Evolutionary conservation across 129 eudicot genomes (phyloP).

Genomic region (Flaveria sonorensis): DNA sequence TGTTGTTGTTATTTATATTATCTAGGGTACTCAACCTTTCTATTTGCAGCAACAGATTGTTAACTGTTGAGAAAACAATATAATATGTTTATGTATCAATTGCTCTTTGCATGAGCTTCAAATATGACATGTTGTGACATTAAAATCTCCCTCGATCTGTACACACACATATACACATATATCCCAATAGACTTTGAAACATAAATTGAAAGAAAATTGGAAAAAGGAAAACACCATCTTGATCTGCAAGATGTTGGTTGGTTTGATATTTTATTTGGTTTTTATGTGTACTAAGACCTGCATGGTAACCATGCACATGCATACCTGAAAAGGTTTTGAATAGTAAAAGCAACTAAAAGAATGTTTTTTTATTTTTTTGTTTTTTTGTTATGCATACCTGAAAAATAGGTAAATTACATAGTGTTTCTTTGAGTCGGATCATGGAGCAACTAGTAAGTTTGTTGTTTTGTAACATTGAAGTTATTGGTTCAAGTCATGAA

Average conservation of each 20-base stretch:
- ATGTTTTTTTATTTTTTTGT: not conserved
- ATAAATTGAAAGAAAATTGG: too few species aligned
- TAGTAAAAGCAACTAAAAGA: not conserved
- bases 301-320: not conserved
- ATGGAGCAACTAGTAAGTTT: too few species aligned
- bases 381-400: not conserved
- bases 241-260: too few species aligned
- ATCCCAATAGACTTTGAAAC: too few species aligned
- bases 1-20: conserved; percentile 33
- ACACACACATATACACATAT: too few species aligned
- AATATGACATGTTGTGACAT: conserved; percentile 2
- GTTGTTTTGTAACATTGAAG: too few species aligned
- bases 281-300: too few species aligned
- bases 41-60: not conserved
- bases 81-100: not conserved
- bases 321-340: not conserved
- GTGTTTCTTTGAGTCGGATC: too few species aligned
- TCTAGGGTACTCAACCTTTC: conserved; percentile 6
- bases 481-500: too few species aligned
- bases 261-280: too few species aligned
- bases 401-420: not conserved
- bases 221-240: too few species aligned
- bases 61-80: conserved; percentile 2
- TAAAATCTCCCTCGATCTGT: too few species aligned
- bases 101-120: not conserved